Percentiles rank a stretch among this genome's conserved stretches.
phyloP scores from a whole-genome alignment of 2,329 filamentous ascomycete genomes.

The Cladobotryum mycophilum region DNA sequence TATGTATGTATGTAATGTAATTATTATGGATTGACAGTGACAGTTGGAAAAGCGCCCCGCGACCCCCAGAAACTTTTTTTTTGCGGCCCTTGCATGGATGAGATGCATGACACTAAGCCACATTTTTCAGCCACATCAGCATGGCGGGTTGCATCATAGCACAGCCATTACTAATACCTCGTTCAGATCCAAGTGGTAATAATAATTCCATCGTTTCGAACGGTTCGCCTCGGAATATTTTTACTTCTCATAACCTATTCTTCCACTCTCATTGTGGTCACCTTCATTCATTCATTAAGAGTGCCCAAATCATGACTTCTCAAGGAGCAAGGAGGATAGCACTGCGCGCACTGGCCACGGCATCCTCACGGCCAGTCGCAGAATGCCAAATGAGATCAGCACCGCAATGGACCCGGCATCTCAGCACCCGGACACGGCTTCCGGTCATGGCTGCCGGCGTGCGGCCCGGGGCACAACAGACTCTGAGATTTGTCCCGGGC shows the following conservation, averaged over 20 bases:
- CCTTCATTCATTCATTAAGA: not conserved
- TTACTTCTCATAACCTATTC: not conserved
- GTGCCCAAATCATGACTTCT: not conserved
- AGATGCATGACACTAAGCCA: too few species aligned
- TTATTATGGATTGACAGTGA: not conserved
- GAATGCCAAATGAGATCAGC: slow-evolving; percentile 17
- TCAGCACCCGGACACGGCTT: slow-evolving; percentile 21
- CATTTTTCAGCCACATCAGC: not conserved
- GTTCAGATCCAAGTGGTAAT: not conserved
- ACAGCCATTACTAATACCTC: slow-evolving; percentile 27
- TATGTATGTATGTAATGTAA: too few species aligned
- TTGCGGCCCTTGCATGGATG: not conserved
- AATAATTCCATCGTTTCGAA: not conserved
- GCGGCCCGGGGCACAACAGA: slow-evolving; percentile 17
- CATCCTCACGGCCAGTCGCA: slow-evolving; percentile 16
- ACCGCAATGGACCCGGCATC: slow-evolving; percentile 22
- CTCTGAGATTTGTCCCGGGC: slow-evolving; percentile 14
- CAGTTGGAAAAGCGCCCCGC: not conserved
- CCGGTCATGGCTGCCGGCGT: slow-evolving; percentile 15
- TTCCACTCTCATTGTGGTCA: not conserved
- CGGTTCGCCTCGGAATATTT: not conserved
- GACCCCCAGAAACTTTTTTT: not conserved
- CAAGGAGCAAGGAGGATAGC: not conserved
- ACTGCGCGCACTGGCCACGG: not conserved
- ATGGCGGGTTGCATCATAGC: slow-evolving; percentile 20